A percentile compares a stretch with the other conserved stretches of the same genome.
These are phyloP conservation scores for Quercus gilva DNA, from an alignment of 306 rosid genomes.

Conservation along the genomic window DNA sequence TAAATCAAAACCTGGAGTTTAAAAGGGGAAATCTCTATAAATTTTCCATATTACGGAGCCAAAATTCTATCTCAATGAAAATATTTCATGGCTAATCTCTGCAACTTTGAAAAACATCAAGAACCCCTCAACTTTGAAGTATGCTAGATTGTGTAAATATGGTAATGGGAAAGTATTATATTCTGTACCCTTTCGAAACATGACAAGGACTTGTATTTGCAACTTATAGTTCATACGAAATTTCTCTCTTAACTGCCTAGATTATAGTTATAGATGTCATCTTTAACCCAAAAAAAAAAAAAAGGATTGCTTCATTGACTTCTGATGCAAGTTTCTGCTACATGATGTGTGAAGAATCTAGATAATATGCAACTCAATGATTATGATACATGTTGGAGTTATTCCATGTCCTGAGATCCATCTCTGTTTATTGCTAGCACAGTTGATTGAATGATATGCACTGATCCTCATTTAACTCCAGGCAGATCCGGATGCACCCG, in stretches of 20 bases:
- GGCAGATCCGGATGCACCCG: constrained; percentile 55
- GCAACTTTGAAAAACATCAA: not conserved
- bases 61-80: not conserved
- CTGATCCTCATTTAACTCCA: constrained; percentile 26
- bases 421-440: not conserved
- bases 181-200: not conserved
- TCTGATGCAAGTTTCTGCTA: not conserved
- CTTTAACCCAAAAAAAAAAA: not conserved
- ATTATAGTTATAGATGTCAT: not conserved
- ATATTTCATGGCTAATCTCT: not conserved
- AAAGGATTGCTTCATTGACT: not conserved
- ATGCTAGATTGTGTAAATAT: not conserved
- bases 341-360: not conserved
- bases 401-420: not conserved
- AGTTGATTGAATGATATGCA: not conserved
- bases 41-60: not conserved
- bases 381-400: not conserved
- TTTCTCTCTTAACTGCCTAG: not conserved
- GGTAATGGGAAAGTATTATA: not conserved
- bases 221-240: not conserved
- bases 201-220: not conserved
- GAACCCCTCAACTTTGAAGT: not conserved
- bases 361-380: not conserved
- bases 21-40: not conserved
- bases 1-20: not conserved